A percentile compares a stretch with the other conserved stretches of the same genome.
phyloP scores from a whole-genome alignment of 176 grass and related monocot species.

The Musa itinerans region DNA sequence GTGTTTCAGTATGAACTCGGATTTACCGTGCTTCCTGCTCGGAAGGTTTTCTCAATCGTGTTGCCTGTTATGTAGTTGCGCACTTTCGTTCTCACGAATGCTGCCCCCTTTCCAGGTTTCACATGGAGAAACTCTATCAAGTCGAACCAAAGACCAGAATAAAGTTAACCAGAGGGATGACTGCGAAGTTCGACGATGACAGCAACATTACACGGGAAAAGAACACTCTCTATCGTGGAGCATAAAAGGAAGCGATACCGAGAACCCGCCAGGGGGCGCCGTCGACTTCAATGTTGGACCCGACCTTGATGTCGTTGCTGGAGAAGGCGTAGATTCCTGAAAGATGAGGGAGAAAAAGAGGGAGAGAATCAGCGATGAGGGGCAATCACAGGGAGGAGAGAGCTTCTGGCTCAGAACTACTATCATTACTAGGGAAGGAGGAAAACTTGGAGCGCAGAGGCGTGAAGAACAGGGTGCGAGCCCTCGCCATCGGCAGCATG shows the following conservation, averaged over 20 bases:
- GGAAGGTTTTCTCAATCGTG: constrained; percentile 99
- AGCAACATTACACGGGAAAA: not conserved
- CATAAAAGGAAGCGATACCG: constrained; percentile 24
- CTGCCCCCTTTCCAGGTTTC: constrained; percentile 96
- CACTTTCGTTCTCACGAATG: constrained; percentile 92
- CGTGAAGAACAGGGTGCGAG: not conserved
- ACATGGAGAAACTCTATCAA: constrained; percentile 85
- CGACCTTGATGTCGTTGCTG: constrained; percentile 92
- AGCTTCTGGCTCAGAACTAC: not conserved
- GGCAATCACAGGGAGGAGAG: not conserved
- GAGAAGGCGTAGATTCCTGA: constrained; percentile 70
- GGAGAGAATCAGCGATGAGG: not conserved
- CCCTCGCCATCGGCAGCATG: not conserved
- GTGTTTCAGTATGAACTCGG: not conserved
- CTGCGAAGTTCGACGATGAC: not conserved
- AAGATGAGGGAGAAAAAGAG: not conserved
- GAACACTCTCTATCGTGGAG: not conserved
- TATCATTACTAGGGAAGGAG: constrained; percentile 5
- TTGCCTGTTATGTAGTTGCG: constrained; percentile 81
- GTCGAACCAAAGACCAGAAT: constrained; percentile 10
- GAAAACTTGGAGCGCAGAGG: constrained; percentile 11
- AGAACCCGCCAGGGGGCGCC: constrained; percentile 76
- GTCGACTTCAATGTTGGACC: constrained; percentile 72
- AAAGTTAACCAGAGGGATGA: not conserved
- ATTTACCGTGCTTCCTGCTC: constrained; percentile 96